Evolutionary conservation across 371 early-diverging fungal species (phyloP), one percentile per base, ranked within the genome.

Genomic region (Blakeslea trispora): DNA sequence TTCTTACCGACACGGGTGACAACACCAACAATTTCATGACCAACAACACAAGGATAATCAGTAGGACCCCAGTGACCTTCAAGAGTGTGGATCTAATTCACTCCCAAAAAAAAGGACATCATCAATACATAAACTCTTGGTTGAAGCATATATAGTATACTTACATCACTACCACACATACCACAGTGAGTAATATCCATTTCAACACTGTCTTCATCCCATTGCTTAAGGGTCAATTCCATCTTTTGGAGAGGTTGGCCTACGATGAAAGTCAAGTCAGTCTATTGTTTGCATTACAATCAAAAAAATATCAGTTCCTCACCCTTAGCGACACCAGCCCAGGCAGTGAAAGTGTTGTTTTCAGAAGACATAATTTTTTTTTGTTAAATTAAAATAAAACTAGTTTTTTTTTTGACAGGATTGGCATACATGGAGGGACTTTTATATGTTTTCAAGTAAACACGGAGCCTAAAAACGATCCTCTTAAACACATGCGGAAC

Each of bases 21-120:
- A 22, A 84, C 74, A 45, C 80, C 82, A 39, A 80, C 59, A 39
- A 85, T 81, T 63, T 84, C 83, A 62, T 85, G 84, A 41, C 88
- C 87, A 34, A 74, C 79, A 32, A 84, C 76, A 19, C 54, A 54
- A n/a, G 87, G 85, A 61, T 72, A 86, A 11, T 49, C 49, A 17
- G 84, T 74, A 18, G 74, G 71, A 0, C 81, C 79, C 88, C 86
- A 88, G 35, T 81, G 84, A 37, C 37, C 37, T 37, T 37, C 82
- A 61, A 83, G 66, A 45, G 83, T 85, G 72, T 84, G 86, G 48
- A 83, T 59, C 37, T 37, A 37, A 10, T 13, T 9, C n/a, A n/a
- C n/a, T n/a, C n/a, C 11, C 37, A 37, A 37, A 13, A 2, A 37
- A 14, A n/a, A n/a, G n/a, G n/a, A n/a, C n/a, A n/a, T n/a, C n/a